Conservation (phyloP, 345 rosid species). For the Euphorbia pulcherrima region DNA sequence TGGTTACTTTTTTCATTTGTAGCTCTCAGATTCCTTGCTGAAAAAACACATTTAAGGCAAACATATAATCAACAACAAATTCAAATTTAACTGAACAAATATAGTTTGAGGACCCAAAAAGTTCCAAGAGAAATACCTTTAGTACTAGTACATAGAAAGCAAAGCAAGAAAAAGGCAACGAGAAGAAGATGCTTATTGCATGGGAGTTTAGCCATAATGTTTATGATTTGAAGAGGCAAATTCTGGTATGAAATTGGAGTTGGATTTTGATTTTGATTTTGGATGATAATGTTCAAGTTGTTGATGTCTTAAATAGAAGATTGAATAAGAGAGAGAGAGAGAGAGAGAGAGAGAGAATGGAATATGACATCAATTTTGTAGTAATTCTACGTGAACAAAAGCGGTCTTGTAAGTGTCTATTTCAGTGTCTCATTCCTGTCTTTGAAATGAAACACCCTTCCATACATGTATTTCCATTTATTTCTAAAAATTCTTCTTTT, state of each 20-base stretch:
- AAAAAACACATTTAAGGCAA: too few species aligned
- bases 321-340: not conserved
- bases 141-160: constrained; percentile 35
- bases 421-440: constrained; percentile 43
- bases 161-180: constrained; percentile 34
- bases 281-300: too few species aligned
- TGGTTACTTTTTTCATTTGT: not conserved
- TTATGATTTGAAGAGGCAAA: too few species aligned
- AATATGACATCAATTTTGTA: constrained; percentile 36
- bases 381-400: constrained; percentile 34
- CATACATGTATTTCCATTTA: constrained; percentile 5
- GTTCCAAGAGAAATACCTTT: constrained; percentile 22
- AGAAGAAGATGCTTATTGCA: constrained; percentile 35
- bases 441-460: constrained; percentile 25
- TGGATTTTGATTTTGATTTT: too few species aligned
- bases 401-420: constrained; percentile 30
- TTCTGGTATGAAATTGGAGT: too few species aligned
- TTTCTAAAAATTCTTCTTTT: not conserved
- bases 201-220: constrained; percentile 4
- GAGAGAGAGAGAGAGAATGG: constrained; percentile 21
- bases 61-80: not conserved
- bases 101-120: too few species aligned
- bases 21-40: constrained; percentile 44
- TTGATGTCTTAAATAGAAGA: constrained; percentile 27
- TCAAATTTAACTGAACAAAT: too few species aligned